A percentile compares a stretch with the other conserved stretches of the same genome.
These are phyloP conservation scores for Fusarium decemcellulare DNA, from an alignment of 2,329 filamentous ascomycete species.

Conservation along the genomic window DNA sequence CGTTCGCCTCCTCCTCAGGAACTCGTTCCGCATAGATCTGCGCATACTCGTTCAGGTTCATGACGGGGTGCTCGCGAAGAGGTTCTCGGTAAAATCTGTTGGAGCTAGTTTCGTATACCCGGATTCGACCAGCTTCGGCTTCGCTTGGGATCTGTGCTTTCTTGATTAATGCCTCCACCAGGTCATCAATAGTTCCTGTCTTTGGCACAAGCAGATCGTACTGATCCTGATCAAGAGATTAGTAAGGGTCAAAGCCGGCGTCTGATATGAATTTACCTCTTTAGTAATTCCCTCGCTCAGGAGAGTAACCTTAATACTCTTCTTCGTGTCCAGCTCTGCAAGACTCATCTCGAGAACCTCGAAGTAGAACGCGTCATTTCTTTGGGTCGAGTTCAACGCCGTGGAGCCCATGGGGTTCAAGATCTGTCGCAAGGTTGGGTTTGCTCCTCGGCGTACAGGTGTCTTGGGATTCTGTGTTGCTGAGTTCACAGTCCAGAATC, in stretches of 20 bases:
- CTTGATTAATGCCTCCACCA: conserved; percentile 82
- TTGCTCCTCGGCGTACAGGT: conserved; percentile 79
- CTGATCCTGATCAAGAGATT: conserved; percentile 68
- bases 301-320: conserved; percentile 85
- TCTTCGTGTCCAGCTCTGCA: conserved; percentile 93
- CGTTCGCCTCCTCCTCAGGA: conserved; percentile 78
- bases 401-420: conserved; percentile 78
- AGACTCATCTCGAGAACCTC: conserved; percentile 96
- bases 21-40: conserved; percentile 85
- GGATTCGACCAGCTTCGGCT: conserved; percentile 75
- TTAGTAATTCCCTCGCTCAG: conserved; percentile 92
- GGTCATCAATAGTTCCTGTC: conserved; percentile 83
- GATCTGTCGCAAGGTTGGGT: conserved; percentile 83
- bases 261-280: conserved; percentile 71
- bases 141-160: conserved; percentile 87
- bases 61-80: conserved; percentile 77
- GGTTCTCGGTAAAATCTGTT: conserved; percentile 90
- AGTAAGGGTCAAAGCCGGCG: not conserved
- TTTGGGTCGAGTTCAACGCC: conserved; percentile 79
- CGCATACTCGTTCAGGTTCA: conserved; percentile 88
- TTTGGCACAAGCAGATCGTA: conserved; percentile 90
- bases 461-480: conserved; percentile 83
- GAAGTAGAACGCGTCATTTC: conserved; percentile 86
- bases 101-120: conserved; percentile 86
- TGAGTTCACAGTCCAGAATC: conserved; percentile 89